Base-by-base conservation (phyloP, 1,284 basidiomycete genomes). In the Boletus coffeatus region DNA sequence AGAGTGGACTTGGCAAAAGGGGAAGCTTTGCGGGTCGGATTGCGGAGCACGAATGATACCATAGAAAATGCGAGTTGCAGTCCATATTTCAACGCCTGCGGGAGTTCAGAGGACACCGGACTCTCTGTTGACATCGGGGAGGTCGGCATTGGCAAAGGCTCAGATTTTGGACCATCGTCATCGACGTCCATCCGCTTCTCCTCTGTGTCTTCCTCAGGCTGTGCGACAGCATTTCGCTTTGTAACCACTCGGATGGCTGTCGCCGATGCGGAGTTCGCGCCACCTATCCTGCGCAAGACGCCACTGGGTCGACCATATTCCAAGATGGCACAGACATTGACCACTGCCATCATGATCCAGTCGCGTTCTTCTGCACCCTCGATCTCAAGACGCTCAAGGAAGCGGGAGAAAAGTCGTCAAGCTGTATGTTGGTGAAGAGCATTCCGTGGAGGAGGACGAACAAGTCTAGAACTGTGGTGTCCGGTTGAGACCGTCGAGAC, bases 281-380 rank as follows among this genome's bases (percentile, higher is more conserved):
- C 81, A 48, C 83, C 81, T 36, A 81, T 80, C 64, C 83, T 87
- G 61, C 86, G 82, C 39, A 98, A 77, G 2, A 93, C 75, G 3
- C 92, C 88, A 11, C 81, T 83, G 1, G 87, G 81, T n/a, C 87
- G 81, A 34, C 96, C 95, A 69, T 96, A 98, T 76, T 98, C 94
- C 67, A 98, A 79, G 13, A 97, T 74, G 0, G 91, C 84, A 4
- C 86, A 83, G 18, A 98, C 81, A 73, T 96, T 97, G 70, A 93
- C 81, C 41, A 89, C 79, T 0, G 86, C 95, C 91, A 98, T 96
- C 89, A 96, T 94, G 68, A 93, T 90, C 96, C 96, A 99, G 65
- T 94, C 92, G 25, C 90, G 86, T 72, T 94, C 93, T 60, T 92
- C 86, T 3, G 85, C 83, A 62, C 86, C 87, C 69, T 92, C 88